These are phyloP conservation scores for Neonectria hederae DNA, from an alignment of 2,329 filamentous ascomycete genomes.

Conservation along the genomic window DNA sequence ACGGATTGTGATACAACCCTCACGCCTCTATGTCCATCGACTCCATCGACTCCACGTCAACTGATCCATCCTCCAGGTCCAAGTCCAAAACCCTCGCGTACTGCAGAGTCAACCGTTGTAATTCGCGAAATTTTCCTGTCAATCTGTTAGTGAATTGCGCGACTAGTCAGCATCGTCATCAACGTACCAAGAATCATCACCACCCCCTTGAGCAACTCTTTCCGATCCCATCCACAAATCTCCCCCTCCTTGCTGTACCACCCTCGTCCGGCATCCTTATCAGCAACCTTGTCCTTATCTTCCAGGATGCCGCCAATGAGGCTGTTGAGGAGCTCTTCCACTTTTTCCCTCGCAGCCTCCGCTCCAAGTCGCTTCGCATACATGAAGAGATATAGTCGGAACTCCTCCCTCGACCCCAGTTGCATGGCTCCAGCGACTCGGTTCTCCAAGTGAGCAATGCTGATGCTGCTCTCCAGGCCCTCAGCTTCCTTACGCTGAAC, in stretches of 20 bases:
- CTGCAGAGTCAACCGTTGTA: conserved; percentile 93
- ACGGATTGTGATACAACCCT: conserved; percentile 22
- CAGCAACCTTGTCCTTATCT: conserved; percentile 59
- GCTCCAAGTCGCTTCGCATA: conserved; percentile 95
- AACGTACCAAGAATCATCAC: conserved; percentile 89
- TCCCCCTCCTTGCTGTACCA: conserved; percentile 75
- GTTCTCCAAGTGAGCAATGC: conserved; percentile 94
- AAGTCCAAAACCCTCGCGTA: conserved; percentile 86
- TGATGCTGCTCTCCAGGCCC: conserved; percentile 88
- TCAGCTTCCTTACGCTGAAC: conserved; percentile 92
- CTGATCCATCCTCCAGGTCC: conserved; percentile 56
- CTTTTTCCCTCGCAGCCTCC: conserved; percentile 86
- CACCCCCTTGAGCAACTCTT: conserved; percentile 87
- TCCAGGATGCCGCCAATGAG: conserved; percentile 77
- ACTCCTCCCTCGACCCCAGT: conserved; percentile 88
- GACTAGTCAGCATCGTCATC: neutral
- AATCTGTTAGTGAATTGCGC: conserved; percentile 35
- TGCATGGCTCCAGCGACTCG: conserved; percentile 88
- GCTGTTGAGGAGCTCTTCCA: conserved; percentile 88
- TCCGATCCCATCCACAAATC: conserved; percentile 90
- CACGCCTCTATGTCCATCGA: conserved; percentile 55
- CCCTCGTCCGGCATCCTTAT: conserved; percentile 58
- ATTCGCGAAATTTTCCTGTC: conserved; percentile 90
- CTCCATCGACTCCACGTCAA: conserved; percentile 56
- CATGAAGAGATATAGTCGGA: conserved; percentile 95